Base-by-base conservation (phyloP, 2,329 filamentous ascomycete species). In the Colletotrichum sp. region DNA sequence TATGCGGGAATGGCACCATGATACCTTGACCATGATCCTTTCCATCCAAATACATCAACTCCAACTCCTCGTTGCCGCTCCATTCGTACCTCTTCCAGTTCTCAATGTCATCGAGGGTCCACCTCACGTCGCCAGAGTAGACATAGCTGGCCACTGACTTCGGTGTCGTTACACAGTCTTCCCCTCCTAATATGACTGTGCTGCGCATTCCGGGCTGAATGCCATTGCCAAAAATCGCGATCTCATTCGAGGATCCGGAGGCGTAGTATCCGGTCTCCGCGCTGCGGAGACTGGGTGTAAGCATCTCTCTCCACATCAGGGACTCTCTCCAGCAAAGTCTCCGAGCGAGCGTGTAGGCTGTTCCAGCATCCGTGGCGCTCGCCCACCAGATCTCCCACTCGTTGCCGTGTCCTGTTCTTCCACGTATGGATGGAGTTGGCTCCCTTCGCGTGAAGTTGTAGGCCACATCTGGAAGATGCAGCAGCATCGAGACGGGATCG, bases 261-360 rank as follows among this genome's bases (percentile, higher is more conserved):
- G 73, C 73, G 34, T 75, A 72, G 55, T 72, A 72, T 9, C 73
- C 73, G 8, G 32, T 25, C 16, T 75, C 73, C 9, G 52, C 56
- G 18, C 48, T 32, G 13, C 73, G 73, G 39, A 43, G 27, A 18
- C 73, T 66, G 5, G 73, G 73, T 16, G 73, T 75, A 61, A 94
- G 82, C 77, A 94, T 91, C 62, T 94, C 91, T 77, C 91, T 91
- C 93, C 93, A 95, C 10, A 94, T 84, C 34, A 94, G 90, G 76
- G 93, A 94, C 78, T 94, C 89, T 27, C 88, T 87, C 94, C 93
- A 95, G 84, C 94, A 94, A 83, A 95, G 94, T 78, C 92, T 89
- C 5, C 93, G 86, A 0, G 89, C 90, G 1, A 95, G 85, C 10
- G 90, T 91, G 71, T 93, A 88, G 9, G 93, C 89, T 2, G 94